Conservation (phyloP, 2,329 filamentous ascomycete genomes). For the Pseudogymnoascus sp. region DNA sequence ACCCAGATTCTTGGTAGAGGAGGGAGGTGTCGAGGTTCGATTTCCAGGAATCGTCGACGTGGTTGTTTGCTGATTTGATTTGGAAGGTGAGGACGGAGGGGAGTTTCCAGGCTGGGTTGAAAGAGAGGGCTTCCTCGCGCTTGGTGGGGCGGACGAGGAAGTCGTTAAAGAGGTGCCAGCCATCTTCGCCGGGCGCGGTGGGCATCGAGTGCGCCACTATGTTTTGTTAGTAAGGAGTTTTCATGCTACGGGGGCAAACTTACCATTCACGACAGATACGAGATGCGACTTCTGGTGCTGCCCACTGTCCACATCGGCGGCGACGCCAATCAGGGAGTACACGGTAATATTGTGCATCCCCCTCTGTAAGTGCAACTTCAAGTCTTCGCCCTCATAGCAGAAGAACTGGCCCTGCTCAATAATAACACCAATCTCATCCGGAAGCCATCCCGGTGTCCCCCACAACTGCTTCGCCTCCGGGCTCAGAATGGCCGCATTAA, state of each 20-base stretch:
- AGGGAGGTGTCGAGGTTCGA: conserved; percentile 74
- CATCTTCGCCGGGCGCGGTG: conserved; percentile 51
- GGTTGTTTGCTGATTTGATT: conserved; percentile 70
- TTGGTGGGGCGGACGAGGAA: conserved; percentile 80
- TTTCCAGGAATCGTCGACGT: conserved; percentile 82
- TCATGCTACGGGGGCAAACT: conserved; percentile 18
- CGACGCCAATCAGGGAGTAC: conserved; percentile 85
- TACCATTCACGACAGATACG: conserved; percentile 83
- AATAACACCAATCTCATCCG: conserved; percentile 87
- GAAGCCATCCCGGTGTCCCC: conserved; percentile 84
- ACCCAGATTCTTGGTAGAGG: conserved; percentile 65
- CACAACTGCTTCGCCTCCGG: conserved; percentile 73
- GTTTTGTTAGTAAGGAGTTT: conserved; percentile 14
- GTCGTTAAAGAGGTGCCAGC: conserved; percentile 97
- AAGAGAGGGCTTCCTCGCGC: conserved; percentile 76
- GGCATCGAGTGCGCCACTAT: conserved; percentile 60
- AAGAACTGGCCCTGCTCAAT: conserved; percentile 76
- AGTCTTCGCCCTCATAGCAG: conserved; percentile 87
- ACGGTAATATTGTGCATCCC: conserved; percentile 76
- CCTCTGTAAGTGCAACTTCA: conserved; percentile 71
- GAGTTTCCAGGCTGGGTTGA: conserved; percentile 86
- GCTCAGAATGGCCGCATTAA: conserved; percentile 71
- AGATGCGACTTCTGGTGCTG: conserved; percentile 84
- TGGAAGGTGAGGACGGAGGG: conserved; percentile 86
- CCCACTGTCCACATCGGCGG: conserved; percentile 80